Conservation (phyloP, 2,329 filamentous ascomycete species). For the Teratosphaeria zuluensis region DNA sequence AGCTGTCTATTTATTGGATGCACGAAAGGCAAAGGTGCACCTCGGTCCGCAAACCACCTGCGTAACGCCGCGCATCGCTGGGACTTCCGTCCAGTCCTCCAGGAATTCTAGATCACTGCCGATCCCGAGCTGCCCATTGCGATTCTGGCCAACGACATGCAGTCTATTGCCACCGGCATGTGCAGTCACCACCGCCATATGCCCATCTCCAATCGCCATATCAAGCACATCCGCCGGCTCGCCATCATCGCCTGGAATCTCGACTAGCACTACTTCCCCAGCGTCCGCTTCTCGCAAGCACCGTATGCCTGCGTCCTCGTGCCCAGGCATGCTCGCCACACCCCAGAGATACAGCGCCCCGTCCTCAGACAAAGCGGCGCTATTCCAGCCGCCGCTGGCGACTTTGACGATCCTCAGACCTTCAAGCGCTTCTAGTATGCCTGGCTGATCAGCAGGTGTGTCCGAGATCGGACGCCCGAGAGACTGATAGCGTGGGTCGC, state of each 20-base stretch:
- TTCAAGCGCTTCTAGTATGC: conserved; percentile 39
- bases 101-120: conserved; percentile 9
- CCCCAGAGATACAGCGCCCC: conserved; percentile 57
- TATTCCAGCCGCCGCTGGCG: conserved; percentile 44
- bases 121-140: conserved; percentile 50
- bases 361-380: conserved; percentile 49
- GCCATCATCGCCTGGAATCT: conserved; percentile 31
- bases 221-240: conserved; percentile 41
- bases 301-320: conserved; percentile 9
- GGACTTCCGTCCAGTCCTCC: conserved; percentile 19
- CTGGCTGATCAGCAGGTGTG: conserved; percentile 39
- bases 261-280: conserved; percentile 21
- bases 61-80: conserved; percentile 1
- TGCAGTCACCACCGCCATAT: conserved; percentile 47
- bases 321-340: conserved; percentile 13
- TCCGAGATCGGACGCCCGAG: conserved; percentile 42
- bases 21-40: conserved; percentile 10
- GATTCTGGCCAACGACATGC: conserved; percentile 48
- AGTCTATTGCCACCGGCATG: conserved; percentile 33
- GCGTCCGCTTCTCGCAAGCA: conserved; percentile 12
- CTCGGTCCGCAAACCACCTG: conserved; percentile 17
- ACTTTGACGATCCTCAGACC: conserved; percentile 47
- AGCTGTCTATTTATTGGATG: neutral
- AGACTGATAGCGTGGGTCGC: conserved; percentile 51
- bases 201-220: conserved; percentile 48